Percentiles rank a stretch among this genome's conserved stretches.
These are phyloP conservation scores for Jasminum sambac DNA, from an alignment of 257 asterid species.

Conservation along the genomic window DNA sequence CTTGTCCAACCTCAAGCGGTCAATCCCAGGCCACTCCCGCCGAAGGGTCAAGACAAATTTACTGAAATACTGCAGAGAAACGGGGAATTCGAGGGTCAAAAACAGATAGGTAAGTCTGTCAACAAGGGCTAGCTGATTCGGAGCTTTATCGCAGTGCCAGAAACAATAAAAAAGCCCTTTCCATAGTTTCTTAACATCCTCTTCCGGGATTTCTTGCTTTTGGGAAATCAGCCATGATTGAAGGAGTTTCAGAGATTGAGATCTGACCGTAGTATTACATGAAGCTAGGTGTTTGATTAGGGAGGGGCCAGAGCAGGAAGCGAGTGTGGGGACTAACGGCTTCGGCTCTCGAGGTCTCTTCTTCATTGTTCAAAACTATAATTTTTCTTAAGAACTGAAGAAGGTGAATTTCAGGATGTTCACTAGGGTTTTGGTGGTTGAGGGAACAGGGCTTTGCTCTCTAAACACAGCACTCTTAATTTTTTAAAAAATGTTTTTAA, in stretches of 20 bases:
- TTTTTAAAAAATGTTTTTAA: no score
- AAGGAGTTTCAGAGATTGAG: slow-evolving; percentile 63
- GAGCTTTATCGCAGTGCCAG: slow-evolving; percentile 90
- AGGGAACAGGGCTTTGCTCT: not conserved
- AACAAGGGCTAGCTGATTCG: slow-evolving; percentile 66
- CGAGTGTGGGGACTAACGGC: slow-evolving; percentile 45
- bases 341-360: slow-evolving; percentile 60
- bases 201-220: slow-evolving; percentile 48
- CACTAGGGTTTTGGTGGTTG: not conserved
- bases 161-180: slow-evolving; percentile 89
- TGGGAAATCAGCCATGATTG: slow-evolving; percentile 65
- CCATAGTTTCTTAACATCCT: slow-evolving; percentile 82
- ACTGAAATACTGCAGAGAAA: slow-evolving; percentile 66
- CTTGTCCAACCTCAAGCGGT: slow-evolving; percentile 83
- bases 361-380: slow-evolving; percentile 42
- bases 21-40: slow-evolving; percentile 93
- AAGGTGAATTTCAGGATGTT: slow-evolving; percentile 6
- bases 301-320: slow-evolving; percentile 53
- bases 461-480: no score
- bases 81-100: slow-evolving; percentile 47
- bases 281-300: slow-evolving; percentile 73
- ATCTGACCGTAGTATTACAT: slow-evolving; percentile 70
- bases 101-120: slow-evolving; percentile 60
- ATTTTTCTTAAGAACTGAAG: not conserved
- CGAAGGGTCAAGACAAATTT: slow-evolving; percentile 65